A percentile compares a stretch with the other conserved stretches of the same genome.
phyloP scores from a whole-genome alignment of 1,139 yeast species.

The Taphrina sp. region DNA sequence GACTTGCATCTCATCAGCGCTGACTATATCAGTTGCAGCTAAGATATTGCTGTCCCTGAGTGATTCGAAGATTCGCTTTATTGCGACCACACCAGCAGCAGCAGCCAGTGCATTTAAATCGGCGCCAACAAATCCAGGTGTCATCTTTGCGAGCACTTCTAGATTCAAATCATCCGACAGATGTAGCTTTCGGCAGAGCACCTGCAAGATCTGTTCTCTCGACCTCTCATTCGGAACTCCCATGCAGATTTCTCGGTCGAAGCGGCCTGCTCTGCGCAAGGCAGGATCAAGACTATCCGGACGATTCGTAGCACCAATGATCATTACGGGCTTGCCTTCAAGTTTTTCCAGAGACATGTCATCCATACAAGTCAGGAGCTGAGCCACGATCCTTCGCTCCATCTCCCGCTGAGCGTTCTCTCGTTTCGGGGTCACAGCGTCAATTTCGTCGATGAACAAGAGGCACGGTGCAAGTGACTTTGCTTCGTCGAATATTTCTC shows the following conservation, averaged over 20 bases:
- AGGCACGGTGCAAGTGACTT: constrained; percentile 85
- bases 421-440: constrained; percentile 96
- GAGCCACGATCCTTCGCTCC: constrained; percentile 97
- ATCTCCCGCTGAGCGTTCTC: constrained; percentile 98
- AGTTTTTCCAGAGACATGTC: constrained; percentile 84
- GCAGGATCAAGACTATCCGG: constrained; percentile 98
- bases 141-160: constrained; percentile 73
- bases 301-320: constrained; percentile 94
- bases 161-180: constrained; percentile 72
- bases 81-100: constrained; percentile 94
- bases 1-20: constrained; percentile 6
- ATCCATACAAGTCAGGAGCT: constrained; percentile 88
- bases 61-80: constrained; percentile 70
- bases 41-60: background rate
- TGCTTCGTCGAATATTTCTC: constrained; percentile 94
- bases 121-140: constrained; percentile 98
- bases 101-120: constrained; percentile 90
- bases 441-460: constrained; percentile 91
- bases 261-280: constrained; percentile 91
- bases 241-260: constrained; percentile 89
- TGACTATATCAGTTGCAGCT: background rate
- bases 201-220: constrained; percentile 60
- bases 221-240: constrained; percentile 90
- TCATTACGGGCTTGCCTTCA: constrained; percentile 87
- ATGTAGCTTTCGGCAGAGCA: constrained; percentile 63